Conservation (phyloP, 768 basidiomycete species). For the Phylloporus arenicola region DNA sequence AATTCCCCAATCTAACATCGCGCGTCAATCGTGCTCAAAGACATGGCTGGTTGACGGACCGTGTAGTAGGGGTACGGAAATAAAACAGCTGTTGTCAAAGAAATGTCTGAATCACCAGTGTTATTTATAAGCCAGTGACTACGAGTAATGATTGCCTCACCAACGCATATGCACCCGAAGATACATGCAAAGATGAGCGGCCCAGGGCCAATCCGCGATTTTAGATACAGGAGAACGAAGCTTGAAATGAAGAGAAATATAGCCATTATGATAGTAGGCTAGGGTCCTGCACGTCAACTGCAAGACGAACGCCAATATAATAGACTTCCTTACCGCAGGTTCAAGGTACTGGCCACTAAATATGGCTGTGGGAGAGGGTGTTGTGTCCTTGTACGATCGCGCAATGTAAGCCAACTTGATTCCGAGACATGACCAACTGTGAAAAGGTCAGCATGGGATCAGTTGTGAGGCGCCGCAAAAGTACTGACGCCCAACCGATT, state of each 20-base stretch:
- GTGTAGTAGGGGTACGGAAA: slow-evolving; percentile 63
- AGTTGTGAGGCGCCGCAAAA: neutral
- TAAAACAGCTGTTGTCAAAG: slow-evolving; percentile 50
- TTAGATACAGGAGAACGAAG: slow-evolving; percentile 52
- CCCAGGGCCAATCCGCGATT: slow-evolving; percentile 55
- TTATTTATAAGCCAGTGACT: neutral
- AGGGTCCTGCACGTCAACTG: slow-evolving; percentile 1
- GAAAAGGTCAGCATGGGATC: neutral
- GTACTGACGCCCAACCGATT: slow-evolving; percentile 57
- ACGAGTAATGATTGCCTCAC: slow-evolving; percentile 29
- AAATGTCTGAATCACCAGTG: slow-evolving; percentile 41
- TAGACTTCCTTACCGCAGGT: slow-evolving; percentile 28
- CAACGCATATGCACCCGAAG: slow-evolving; percentile 56
- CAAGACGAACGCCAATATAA: neutral
- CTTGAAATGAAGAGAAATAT: slow-evolving; percentile 62
- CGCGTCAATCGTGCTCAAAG: neutral
- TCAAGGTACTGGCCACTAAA: slow-evolving; percentile 56
- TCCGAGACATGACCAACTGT: slow-evolving; percentile 63
- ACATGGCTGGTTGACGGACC: slow-evolving; percentile 22
- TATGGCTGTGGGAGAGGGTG: slow-evolving; percentile 35
- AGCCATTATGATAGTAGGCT: slow-evolving; percentile 56
- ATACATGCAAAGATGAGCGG: slow-evolving; percentile 54
- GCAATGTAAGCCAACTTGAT: slow-evolving; percentile 57
- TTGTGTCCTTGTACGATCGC: slow-evolving; percentile 39
- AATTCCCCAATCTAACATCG: slow-evolving; percentile 43